A percentile compares a stretch with the other conserved stretches of the same genome.
phyloP scores from a whole-genome alignment of 225 moss, liverwort and hornwort genomes.

The Lunularia cruciata region DNA sequence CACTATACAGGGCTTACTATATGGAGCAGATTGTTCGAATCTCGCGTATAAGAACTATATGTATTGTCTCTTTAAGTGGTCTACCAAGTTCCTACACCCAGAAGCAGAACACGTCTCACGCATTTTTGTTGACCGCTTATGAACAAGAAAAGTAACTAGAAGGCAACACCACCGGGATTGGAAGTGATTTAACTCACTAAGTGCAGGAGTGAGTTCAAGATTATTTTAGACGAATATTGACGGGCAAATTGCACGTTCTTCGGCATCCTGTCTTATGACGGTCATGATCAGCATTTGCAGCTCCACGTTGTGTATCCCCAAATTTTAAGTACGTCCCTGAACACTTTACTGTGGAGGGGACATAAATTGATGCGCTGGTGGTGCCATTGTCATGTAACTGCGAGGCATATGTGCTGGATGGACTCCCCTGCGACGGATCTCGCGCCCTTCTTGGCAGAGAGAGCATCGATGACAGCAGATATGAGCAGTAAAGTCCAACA shows the following conservation, averaged over 20 bases:
- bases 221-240: not conserved
- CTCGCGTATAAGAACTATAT: not conserved
- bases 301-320: not conserved
- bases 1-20: conserved; percentile 13
- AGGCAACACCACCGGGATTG: not conserved
- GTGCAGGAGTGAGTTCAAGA: not conserved
- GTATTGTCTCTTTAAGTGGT: conserved; percentile 10
- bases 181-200: not conserved
- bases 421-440: conserved; percentile 73
- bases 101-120: not conserved
- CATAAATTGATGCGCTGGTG: conserved; percentile 63
- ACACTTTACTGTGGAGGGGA: conserved; percentile 29
- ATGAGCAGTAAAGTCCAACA: conserved; percentile 55
- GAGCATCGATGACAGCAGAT: conserved; percentile 64
- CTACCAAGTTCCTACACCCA: not conserved
- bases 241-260: not conserved
- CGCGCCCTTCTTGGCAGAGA: conserved; percentile 85
- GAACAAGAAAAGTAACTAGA: not conserved
- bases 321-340: not conserved
- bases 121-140: conserved; percentile 3
- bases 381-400: conserved; percentile 50
- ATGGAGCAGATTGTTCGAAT: not conserved
- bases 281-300: not conserved
- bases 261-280: not conserved
- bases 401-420: conserved; percentile 50